Base-by-base conservation (phyloP, 148 eudicot species). In the Camellia granthamiana region DNA sequence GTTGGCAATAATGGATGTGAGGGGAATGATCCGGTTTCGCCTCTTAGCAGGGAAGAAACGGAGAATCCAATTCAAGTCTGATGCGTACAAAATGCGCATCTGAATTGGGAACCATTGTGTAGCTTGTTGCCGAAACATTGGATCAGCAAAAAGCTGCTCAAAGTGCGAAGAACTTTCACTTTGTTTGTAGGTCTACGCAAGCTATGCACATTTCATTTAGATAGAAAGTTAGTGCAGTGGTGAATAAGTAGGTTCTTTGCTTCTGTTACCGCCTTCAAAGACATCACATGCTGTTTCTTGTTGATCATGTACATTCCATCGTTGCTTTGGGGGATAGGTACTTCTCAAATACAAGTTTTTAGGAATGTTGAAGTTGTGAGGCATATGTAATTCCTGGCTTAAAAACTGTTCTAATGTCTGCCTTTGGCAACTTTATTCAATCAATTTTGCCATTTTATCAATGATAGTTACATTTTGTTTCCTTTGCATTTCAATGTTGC, bases 301-400 rank as follows among this genome's bases (percentile, higher is more conserved):
- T 83, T 75, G 80, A 65, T 86, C 81, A 74, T 89, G 91, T 90
- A 87, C 80, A 86, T 88, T 88, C 84, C 78, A 76, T 79, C 75
- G 83, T 83, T 79, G 85, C 74, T 78, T 84, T 62, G 92, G 69
- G 85, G 54, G 83, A 83, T 80, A 83, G 84, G 85, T 80, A 74
- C 82, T 81, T 82, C 78, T 71, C 73, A 16, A 51, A 69, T 65
- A 82, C 44, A 84, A 79, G 79, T 69, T 84, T 81, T 88, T 65
- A 76, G 85, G 77, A 86, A 72, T 80, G 73, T 82, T 83, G 0
- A 68, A 77, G 79, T 77, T 85, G 81, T 84, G 72, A 79, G 83
- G 86, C 83, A 75, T 61, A 69, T 85, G 88, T 86, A 88, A 66
- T 77, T 77, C 73, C 38, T 30, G 38, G 38, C 38, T 74, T 60